Evolutionary conservation across 768 basidiomycete species (phyloP), one percentile per base, ranked within the genome.

Genomic region (Asterophora parasitica): DNA sequence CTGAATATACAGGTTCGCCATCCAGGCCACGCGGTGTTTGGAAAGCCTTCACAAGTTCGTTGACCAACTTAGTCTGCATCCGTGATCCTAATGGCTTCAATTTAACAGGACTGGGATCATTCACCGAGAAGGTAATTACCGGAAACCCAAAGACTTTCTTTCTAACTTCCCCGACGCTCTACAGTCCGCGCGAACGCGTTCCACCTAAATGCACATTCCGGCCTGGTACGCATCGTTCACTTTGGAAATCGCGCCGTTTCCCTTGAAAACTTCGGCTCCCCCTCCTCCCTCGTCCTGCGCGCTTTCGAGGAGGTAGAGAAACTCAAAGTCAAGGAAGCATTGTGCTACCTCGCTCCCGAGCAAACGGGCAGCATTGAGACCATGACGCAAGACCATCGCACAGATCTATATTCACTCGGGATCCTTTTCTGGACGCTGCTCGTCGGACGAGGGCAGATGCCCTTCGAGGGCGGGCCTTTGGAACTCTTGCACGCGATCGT

Each of bases 321-420:
- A 58, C 65, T 78, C 50, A 85, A 82, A 62, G 80, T 85, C 41
- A 87, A 85, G 63, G 85, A 87, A 64, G 84, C 83, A 1, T 65
- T 87, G 4, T 85, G 81, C 60, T 88, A 85, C 57, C 74, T 87
- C 28, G 82, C 84, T 5, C 86, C 86, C 12, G 85, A 87, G 59
- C 85, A 88, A 62, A 86, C 84, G 0, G 84, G 84, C 7, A 80
- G 83, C 56, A 80, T 81, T 51, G 83, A 85, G 60, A 83, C 81
- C 4, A 79, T 80, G 63, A 73, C 77, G 2, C 83, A 85, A 55
- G 85, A 88, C 58, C 82, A 85, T 53, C 64, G 84, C 49, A 85
- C 86, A 10, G 86, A 88, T 62, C 63, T 88, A 23, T 87, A 88
- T 60, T 82, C 83, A 0, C 70, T 87, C 6, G 86, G 86, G 2